phyloP scores from a whole-genome alignment of 148 eudicot species.

The Rhododendron kiyosumense region DNA sequence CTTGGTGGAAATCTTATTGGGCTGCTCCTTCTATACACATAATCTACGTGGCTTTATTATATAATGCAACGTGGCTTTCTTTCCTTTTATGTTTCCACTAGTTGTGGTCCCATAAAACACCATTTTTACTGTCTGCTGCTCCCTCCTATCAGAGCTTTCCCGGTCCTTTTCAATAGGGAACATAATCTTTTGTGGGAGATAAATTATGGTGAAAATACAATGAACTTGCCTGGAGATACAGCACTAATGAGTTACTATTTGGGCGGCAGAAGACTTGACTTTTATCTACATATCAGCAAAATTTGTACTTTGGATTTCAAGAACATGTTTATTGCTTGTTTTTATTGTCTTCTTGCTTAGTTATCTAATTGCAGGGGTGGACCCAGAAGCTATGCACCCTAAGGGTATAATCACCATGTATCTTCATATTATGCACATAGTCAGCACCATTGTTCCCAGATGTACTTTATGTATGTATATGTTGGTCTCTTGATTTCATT shows the following conservation, averaged over 20 bases:
- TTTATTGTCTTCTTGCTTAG: neutral
- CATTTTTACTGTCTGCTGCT: constrained; percentile 6
- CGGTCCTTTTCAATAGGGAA: constrained; percentile 9
- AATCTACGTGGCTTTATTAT: neutral
- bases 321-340: neutral
- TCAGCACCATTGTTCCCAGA: neutral
- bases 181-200: neutral
- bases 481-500: constrained; percentile 10
- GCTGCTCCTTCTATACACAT: neutral
- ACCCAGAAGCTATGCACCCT: neutral
- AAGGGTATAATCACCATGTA: neutral
- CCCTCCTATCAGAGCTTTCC: constrained; percentile 2
- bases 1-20: constrained; percentile 1
- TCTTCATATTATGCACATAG: neutral
- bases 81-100: constrained; percentile 3
- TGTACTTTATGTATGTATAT: neutral
- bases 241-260: neutral
- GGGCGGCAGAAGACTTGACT: neutral
- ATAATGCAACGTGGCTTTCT: neutral
- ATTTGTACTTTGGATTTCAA: neutral
- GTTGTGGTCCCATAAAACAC: neutral
- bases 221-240: neutral
- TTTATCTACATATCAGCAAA: neutral
- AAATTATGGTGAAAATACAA: neutral
- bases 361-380: neutral